A percentile compares a stretch with the other conserved stretches of the same genome.
Conservation (phyloP, 352 stramenopile species). For the Thalassiosira exigua region DNA sequence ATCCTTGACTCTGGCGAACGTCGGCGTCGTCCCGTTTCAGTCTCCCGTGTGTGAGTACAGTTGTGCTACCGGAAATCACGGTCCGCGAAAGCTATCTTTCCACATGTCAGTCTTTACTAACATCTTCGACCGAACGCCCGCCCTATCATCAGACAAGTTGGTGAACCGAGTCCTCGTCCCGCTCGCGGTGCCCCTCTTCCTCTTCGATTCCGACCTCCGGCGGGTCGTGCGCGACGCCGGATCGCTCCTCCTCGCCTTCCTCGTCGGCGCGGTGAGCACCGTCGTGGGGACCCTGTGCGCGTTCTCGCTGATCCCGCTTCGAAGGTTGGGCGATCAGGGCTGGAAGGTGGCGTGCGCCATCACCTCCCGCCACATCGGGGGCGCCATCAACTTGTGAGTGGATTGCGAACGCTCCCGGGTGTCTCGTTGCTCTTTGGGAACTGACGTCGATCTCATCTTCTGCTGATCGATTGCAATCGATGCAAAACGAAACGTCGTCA, state of each 20-base stretch:
- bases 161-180: slow-evolving; percentile 85
- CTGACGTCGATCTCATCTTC: too few species aligned
- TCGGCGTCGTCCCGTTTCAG: too few species aligned
- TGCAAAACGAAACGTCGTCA: slow-evolving; percentile 7
- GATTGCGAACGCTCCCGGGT: too few species aligned
- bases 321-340: slow-evolving; percentile 62
- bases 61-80: too few species aligned
- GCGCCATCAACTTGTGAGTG: slow-evolving; percentile 86
- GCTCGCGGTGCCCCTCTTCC: slow-evolving; percentile 85
- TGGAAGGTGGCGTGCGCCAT: slow-evolving; percentile 84
- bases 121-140: too few species aligned
- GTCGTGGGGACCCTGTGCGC: slow-evolving; percentile 80
- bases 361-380: slow-evolving; percentile 84
- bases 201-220: slow-evolving; percentile 85
- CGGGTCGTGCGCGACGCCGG: slow-evolving; percentile 76
- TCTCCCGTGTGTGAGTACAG: too few species aligned
- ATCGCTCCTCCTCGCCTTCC: slow-evolving; percentile 80
- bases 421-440: too few species aligned
- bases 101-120: too few species aligned
- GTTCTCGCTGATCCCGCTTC: slow-evolving; percentile 78
- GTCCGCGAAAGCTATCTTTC: slow-evolving; percentile 76
- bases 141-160: slow-evolving; percentile 62
- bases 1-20: slow-evolving; percentile 67
- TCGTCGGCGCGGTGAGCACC: slow-evolving; percentile 80
- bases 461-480: background rate